A percentile compares a stretch with the other conserved stretches of the same genome.
Conservation (phyloP, 495 filamentous ascomycete genomes). For the Penicillium tannophilum region DNA sequence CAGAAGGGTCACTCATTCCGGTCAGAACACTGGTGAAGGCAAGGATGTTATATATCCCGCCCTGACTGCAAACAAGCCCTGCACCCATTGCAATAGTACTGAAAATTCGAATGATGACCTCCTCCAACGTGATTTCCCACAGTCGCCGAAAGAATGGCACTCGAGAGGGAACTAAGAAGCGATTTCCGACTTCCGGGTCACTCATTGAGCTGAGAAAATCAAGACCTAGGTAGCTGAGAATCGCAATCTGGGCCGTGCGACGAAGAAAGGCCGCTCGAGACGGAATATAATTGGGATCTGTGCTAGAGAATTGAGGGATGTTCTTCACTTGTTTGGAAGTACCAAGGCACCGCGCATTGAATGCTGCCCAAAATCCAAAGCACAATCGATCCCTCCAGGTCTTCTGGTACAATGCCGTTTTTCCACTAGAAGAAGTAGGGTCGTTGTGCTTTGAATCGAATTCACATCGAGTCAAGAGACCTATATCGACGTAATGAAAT, state of each 20-base stretch:
- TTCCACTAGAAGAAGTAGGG: neutral
- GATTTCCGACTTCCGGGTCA: neutral
- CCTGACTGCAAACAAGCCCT: slow-evolving; percentile 2
- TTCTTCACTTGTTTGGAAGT: neutral
- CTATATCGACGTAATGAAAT: neutral
- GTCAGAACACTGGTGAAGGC: neutral
- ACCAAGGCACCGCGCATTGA: neutral
- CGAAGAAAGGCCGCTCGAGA: neutral
- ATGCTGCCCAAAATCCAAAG: neutral
- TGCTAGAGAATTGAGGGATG: neutral
- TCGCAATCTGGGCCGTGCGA: neutral
- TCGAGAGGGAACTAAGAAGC: slow-evolving; percentile 2
- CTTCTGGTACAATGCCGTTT: neutral
- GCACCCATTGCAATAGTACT: neutral
- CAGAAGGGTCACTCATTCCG: slow-evolving; percentile 1
- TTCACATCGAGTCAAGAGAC: neutral
- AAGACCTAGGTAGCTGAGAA: neutral
- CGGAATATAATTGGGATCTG: neutral
- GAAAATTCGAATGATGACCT: neutral
- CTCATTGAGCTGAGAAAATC: slow-evolving; percentile 1
- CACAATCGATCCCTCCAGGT: neutral
- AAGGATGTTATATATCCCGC: neutral
- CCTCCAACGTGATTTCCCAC: neutral
- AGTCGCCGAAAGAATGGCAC: neutral
- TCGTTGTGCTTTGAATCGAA: neutral